Base-by-base conservation (phyloP, 2,329 filamentous ascomycete species). In the Cadophora malorum region DNA sequence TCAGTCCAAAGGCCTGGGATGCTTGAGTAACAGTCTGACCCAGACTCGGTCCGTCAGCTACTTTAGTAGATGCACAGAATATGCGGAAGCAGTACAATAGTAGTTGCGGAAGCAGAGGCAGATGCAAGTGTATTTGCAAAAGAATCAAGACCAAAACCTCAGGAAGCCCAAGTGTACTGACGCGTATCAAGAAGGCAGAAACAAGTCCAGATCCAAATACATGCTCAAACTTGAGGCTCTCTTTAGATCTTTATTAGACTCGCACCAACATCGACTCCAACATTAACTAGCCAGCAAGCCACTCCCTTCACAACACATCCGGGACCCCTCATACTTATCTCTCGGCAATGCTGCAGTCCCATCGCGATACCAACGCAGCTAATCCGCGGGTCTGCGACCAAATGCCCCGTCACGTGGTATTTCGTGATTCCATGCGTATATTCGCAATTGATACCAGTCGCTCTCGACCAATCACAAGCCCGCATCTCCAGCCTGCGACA, bases 341-440 rank as follows among this genome's bases (percentile, higher is more conserved):
- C 38, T n/a, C 21, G 21, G 12, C 59, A 6, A 14, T 38, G 35
- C 35, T 28, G 31, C 56, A 8, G 1, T 25, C 10, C 8, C 25
- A 6, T 60, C 58, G 31, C 55, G 52, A 55, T 33, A 33, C 4
- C 55, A 23, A 23, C 21, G 7, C 31, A 58, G 28, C 31, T 59
- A 25, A 41, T 28, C 21, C 56, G 21, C 33, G 33, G n/a, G 1
- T 45, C 21, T 21, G n/a, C 58, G 14, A 10, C 16, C 10, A 14
- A 47, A 50, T 41, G 23, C 38, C 45, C 7, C n/a, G 59, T 62
- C 59, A 62, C 59, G 59, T 62, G 59, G 21, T 25, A 62, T 62
- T 62, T 47, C 59, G 59, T 62, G 41, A 62, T 62, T 41, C 45
- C 41, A 31, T 62, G 59, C 41, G 59, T 47, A 49, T 62, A 62